Conservation (phyloP, 257 asterid species). For the Fraxinus cuspidata region DNA sequence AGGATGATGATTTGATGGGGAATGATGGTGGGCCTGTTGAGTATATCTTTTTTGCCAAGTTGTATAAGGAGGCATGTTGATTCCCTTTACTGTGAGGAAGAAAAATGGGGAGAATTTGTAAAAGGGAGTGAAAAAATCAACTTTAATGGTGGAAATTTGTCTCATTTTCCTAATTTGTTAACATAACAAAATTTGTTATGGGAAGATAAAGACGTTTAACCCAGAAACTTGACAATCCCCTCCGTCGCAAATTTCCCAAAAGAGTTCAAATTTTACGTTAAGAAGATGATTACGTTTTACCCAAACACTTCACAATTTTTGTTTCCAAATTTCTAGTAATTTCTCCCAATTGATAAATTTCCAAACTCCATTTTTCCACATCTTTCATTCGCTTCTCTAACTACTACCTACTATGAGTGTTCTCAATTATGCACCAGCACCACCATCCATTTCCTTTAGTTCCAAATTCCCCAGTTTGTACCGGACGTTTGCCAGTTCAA, state of each 20-base stretch:
- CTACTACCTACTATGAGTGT: slow-evolving; percentile 23
- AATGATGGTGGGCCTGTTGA: slow-evolving; percentile 35
- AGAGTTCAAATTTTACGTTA: background rate
- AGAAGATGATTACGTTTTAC: background rate
- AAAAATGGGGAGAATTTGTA: too few relatives aligned
- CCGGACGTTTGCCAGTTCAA: slow-evolving; percentile 15
- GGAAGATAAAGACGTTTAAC: background rate
- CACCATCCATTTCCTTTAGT: slow-evolving; percentile 28
- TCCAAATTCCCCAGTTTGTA: background rate
- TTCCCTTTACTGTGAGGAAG: too few relatives aligned
- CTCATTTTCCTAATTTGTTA: too few relatives aligned
- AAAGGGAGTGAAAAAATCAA: too few relatives aligned
- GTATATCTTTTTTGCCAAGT: slow-evolving; percentile 42
- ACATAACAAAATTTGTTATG: too few relatives aligned
- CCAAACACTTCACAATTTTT: background rate
- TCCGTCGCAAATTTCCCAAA: too few relatives aligned
- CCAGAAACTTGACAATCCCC: background rate
- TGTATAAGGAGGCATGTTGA: slow-evolving; percentile 39
- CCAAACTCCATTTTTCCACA: background rate
- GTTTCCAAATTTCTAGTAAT: background rate
- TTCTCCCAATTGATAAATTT: background rate
- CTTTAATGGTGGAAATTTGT: too few relatives aligned
- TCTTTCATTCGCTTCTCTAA: background rate
- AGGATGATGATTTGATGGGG: slow-evolving; percentile 43
- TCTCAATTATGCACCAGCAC: slow-evolving; percentile 20